These are phyloP conservation scores for Onygenales sp. DNA, from an alignment of 2,329 filamentous ascomycete species.

Conservation along the genomic window DNA sequence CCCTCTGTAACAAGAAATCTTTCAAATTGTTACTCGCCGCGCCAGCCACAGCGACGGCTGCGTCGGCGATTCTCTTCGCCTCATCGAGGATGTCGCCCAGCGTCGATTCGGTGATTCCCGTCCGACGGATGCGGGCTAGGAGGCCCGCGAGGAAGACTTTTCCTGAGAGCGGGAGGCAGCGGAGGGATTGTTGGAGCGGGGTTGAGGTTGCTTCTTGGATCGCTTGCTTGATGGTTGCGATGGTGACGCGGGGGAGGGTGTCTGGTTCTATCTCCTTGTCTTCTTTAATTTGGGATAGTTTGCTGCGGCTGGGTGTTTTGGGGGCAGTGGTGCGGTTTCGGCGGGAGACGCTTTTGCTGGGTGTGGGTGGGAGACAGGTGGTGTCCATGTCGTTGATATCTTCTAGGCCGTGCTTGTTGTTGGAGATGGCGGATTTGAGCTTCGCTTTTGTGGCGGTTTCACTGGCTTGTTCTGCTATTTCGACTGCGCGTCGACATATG, in stretches of 20 bases:
- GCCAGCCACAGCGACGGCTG: conserved; percentile 34
- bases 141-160: conserved; percentile 83
- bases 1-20: conserved; percentile 45
- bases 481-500: conserved; percentile 89
- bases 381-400: conserved; percentile 12
- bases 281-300: conserved; percentile 9
- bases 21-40: conserved; percentile 49
- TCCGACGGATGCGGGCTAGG: conserved; percentile 66
- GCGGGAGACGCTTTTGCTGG: conserved; percentile 28
- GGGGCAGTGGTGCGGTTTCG: conserved; percentile 7
- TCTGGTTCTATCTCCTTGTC: conserved; percentile 16
- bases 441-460: conserved; percentile 20
- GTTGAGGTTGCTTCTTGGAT: conserved; percentile 93
- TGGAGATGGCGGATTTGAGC: conserved; percentile 1
- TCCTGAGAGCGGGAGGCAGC: conserved; percentile 66
- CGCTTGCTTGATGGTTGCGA: conserved; percentile 84
- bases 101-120: conserved; percentile 76
- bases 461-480: conserved; percentile 74
- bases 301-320: conserved; percentile 13
- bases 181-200: conserved; percentile 80
- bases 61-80: conserved; percentile 55
- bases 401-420: background rate
- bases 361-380: conserved; percentile 33
- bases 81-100: conserved; percentile 87
- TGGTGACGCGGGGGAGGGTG: conserved; percentile 60